Conservation (phyloP, 108 stramenopile species). For the Cyclotella choctawhatcheeana region DNA sequence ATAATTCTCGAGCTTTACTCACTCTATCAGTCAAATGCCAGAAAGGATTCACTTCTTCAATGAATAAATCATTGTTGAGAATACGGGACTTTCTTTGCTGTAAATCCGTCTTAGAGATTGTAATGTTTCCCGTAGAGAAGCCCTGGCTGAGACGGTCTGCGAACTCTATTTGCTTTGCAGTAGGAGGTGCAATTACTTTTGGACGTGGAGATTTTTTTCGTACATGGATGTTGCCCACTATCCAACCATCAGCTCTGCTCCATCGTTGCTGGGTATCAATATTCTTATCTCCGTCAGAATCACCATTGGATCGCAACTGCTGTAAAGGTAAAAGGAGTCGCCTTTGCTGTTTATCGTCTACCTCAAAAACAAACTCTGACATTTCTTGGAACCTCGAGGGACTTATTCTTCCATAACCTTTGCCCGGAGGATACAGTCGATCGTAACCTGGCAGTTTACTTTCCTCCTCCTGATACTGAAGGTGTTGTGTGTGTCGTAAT, state of each 20-base stretch:
- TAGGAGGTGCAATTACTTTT: constrained; percentile 45
- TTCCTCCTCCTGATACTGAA: constrained; percentile 38
- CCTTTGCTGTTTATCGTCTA: constrained; percentile 43
- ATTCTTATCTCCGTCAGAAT: constrained; percentile 12
- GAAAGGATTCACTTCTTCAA: constrained; percentile 46
- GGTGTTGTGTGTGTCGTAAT: background rate
- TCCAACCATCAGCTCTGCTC: constrained; percentile 47
- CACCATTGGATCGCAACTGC: background rate
- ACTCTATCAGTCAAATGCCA: constrained; percentile 42
- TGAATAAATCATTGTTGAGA: constrained; percentile 22
- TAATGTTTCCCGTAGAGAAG: constrained; percentile 43
- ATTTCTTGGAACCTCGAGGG: constrained; percentile 52
- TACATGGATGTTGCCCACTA: constrained; percentile 41
- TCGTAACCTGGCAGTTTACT: constrained; percentile 49
- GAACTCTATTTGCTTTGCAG: constrained; percentile 53
- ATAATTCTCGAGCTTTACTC: constrained; percentile 24
- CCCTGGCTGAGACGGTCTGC: constrained; percentile 56
- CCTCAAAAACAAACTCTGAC: constrained; percentile 33
- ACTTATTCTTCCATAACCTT: constrained; percentile 20
- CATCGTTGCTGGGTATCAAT: constrained; percentile 7
- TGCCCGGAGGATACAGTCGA: constrained; percentile 58
- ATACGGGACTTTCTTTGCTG: constrained; percentile 20
- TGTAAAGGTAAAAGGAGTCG: constrained; percentile 2
- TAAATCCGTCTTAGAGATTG: background rate
- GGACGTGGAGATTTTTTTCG: constrained; percentile 22